A percentile compares a stretch with the other conserved stretches of the same genome.
These are phyloP conservation scores for Diplogelasinospora grovesii DNA, from an alignment of 495 filamentous ascomycete genomes.

Conservation along the genomic window DNA sequence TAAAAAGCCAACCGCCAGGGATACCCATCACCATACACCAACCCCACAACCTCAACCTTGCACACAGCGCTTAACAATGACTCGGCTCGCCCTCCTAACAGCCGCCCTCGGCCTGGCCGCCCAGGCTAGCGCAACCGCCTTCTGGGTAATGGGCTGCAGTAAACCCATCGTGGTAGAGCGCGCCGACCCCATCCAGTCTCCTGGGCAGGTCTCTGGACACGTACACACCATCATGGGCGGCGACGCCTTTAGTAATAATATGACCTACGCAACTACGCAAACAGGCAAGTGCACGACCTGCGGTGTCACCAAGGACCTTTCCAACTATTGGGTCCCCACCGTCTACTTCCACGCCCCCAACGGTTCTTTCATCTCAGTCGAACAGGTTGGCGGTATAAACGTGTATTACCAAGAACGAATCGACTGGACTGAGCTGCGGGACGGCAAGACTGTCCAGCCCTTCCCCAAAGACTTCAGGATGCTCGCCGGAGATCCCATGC, in stretches of 20 bases:
- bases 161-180: slow-evolving; percentile 39
- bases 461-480: slow-evolving; percentile 63
- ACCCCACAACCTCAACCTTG: no score
- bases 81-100: no score
- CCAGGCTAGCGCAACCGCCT: no score
- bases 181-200: slow-evolving; percentile 57
- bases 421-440: slow-evolving; percentile 24
- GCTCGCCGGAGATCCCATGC: slow-evolving; percentile 52
- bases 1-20: no score
- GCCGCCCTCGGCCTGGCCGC: no score
- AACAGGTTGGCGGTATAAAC: slow-evolving; percentile 44
- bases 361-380: slow-evolving; percentile 53
- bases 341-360: slow-evolving; percentile 62
- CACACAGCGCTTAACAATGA: no score
- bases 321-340: slow-evolving; percentile 67
- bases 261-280: slow-evolving; percentile 49
- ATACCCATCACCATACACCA: no score
- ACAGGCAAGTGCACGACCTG: slow-evolving; percentile 58
- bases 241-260: slow-evolving; percentile 54
- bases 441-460: slow-evolving; percentile 44
- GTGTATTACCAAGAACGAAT: slow-evolving; percentile 34
- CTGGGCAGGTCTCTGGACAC: slow-evolving; percentile 52
- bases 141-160: slow-evolving; percentile 19
- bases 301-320: slow-evolving; percentile 54
- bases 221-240: slow-evolving; percentile 65